Evolutionary conservation across 768 basidiomycete species (phyloP), one percentile per base, ranked within the genome.

Genomic region (Mycena chlorophos): DNA sequence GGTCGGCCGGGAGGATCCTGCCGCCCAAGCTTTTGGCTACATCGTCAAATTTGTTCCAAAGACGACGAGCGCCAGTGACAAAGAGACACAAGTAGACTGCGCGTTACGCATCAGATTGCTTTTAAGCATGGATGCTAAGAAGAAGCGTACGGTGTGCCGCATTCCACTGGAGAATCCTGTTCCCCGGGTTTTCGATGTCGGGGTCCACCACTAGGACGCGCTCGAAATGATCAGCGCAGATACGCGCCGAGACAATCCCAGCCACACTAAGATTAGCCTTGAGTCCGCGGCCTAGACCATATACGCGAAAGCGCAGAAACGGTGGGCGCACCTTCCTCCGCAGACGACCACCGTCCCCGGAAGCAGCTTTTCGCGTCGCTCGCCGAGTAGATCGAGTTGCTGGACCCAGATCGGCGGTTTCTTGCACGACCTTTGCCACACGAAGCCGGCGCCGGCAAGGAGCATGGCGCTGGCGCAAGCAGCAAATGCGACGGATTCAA

Each of bases 141-240:
- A 13, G 23, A 22, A 16, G 5, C 26, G 45, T 6, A 63, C 64
- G 30, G n/a, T 65, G 64, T 1, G 40, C 34, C 5, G 62, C 56
- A 20, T 54, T 49, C 34, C 63, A 65, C 34, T 68, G 66, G 13
- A 57, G 14, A 1, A 67, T 60, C 5, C 65, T 49, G 14, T 50
- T 52, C 23, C 61, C 58, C 2, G 39, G 42, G 2, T 58, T 56
- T 23, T 59, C 52, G 17, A 53, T 55, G 25, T 69, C 69, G 16
- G 69, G 58, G 20, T 71, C 68, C 3, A 69, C 56, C 20, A 69
- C 38, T 3, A 68, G 25, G 16, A 71, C 68, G 16, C 52, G 49
- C 3, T 68, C 66, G 51, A 69, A 71, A 48, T 71, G 69, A 46
- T 66, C 61, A 2, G 63, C 56, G 52, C 68, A 66, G 2, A 69